Evolutionary conservation across 116 monocot species (phyloP), one percentile per base, ranked within the genome.

Genomic region (Cymodocea nodosa): DNA sequence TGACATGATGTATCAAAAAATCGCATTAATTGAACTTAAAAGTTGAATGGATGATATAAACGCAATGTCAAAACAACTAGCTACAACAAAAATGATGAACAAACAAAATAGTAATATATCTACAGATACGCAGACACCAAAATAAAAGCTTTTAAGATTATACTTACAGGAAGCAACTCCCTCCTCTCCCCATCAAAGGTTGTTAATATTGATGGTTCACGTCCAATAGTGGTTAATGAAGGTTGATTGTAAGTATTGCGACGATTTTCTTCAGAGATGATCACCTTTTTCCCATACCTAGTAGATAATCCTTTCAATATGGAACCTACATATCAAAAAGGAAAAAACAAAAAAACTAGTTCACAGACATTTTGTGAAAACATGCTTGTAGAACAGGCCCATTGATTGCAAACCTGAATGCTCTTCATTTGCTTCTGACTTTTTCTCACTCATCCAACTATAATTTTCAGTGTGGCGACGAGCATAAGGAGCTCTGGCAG

Each of bases 91-190:
- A 15, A 54, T 20, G 19, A 54, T 17, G 54, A 54, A 16, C 54
- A 54, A 54, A 54, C 54, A 54, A 17, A 20, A 54, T 54, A 16
- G 20, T 18, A 54, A 18, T 20, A 16, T 15, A 54, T 17, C 15
- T 17, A 54, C 19, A 20, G 6, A 18, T 54, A 18, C 18, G 54
- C 17, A 16, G 11, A 2, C 20, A 24, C 9, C 15, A 62, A 36
- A 37, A 39, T 0, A 15, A 62, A n/a, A 62, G 16, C 22, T 36
- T 59, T 65, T 50, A 65, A 50, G 8, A 14, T 20, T 30, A 70
- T 69, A 77, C 89, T 77, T 71, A 89, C 89, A 12, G 82, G 85
- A 56, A 89, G 44, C 6, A 89, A 73, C 49, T 82, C 77, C 73
- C 78, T 79, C 55, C 35, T 82, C 63, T 85, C 89, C 44, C 80